phyloP scores from a whole-genome alignment of 805 yeast species.

The Starmera amethionina region DNA sequence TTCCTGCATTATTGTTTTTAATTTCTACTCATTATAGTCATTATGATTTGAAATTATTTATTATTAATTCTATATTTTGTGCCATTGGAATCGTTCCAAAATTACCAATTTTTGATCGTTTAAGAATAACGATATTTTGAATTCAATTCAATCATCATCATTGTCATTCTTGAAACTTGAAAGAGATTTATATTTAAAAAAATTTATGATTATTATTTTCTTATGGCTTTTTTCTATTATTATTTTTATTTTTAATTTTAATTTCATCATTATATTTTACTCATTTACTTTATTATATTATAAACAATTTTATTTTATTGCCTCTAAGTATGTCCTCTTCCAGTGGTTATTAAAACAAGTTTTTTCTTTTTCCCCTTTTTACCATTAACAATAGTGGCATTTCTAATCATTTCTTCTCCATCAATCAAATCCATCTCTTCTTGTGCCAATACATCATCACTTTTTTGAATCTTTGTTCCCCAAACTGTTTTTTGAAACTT shows the following conservation, averaged over 20 bases:
- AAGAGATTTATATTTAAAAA: neutral
- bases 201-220: neutral
- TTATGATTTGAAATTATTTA: conserved; percentile 71
- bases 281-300: neutral
- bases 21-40: conserved; percentile 84
- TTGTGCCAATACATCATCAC: conserved; percentile 18
- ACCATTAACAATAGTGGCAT: conserved; percentile 5
- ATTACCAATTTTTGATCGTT: conserved; percentile 71
- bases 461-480: conserved; percentile 47
- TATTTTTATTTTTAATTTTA: no score
- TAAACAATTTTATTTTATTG: neutral
- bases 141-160: neutral
- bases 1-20: conserved; percentile 83
- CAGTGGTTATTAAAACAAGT: conserved; percentile 14
- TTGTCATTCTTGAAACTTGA: no score
- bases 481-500: conserved; percentile 51
- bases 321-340: conserved; percentile 4
- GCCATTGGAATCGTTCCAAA: conserved; percentile 86
- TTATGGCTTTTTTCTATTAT: neutral
- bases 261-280: neutral
- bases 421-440: conserved; percentile 24
- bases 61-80: conserved; percentile 66
- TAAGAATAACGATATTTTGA: conserved; percentile 40
- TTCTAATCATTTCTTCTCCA: conserved; percentile 16
- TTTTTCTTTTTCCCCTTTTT: conserved; percentile 12